These are phyloP conservation scores for Ramaria sp. DNA, from an alignment of 768 basidiomycete species.

Conservation along the genomic window DNA sequence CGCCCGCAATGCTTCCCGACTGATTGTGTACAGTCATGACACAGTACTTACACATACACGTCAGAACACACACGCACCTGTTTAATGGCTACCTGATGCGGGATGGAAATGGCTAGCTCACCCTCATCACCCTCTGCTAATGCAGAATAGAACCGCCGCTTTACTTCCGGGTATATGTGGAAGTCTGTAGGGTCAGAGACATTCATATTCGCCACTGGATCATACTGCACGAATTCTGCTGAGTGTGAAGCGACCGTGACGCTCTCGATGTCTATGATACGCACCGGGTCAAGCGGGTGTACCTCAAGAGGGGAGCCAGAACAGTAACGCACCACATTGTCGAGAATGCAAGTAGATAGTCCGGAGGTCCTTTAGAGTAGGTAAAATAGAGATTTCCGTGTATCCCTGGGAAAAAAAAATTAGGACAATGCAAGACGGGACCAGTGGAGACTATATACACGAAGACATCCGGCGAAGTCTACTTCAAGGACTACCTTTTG, in stretches of 20 bases:
- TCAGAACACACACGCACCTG: slow-evolving; percentile 36
- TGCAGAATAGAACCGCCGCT: slow-evolving; percentile 84
- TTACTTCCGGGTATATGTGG: slow-evolving; percentile 85
- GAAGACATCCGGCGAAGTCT: slow-evolving; percentile 80
- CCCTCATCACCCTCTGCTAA: slow-evolving; percentile 89
- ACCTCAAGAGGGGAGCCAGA: neutral
- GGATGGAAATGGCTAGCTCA: slow-evolving; percentile 84
- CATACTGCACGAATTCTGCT: slow-evolving; percentile 71
- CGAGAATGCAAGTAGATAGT: slow-evolving; percentile 84
- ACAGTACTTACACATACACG: slow-evolving; percentile 20
- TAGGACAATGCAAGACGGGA: neutral
- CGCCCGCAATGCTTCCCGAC: slow-evolving; percentile 20
- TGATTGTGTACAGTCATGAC: slow-evolving; percentile 15
- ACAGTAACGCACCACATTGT: slow-evolving; percentile 60
- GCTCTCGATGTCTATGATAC: slow-evolving; percentile 49
- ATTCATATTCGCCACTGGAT: slow-evolving; percentile 58
- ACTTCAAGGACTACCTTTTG: slow-evolving; percentile 94
- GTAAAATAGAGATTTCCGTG: slow-evolving; percentile 84
- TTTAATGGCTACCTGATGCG: slow-evolving; percentile 56
- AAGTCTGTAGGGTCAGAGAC: slow-evolving; percentile 65
- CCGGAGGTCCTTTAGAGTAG: slow-evolving; percentile 65
- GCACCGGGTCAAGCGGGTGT: slow-evolving; percentile 12
- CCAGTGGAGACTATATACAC: slow-evolving; percentile 42
- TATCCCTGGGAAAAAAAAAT: slow-evolving; percentile 54
- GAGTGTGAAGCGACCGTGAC: slow-evolving; percentile 62